Conservation (phyloP, 495 filamentous ascomycete species). For the Saxophila tyrrhenica region DNA sequence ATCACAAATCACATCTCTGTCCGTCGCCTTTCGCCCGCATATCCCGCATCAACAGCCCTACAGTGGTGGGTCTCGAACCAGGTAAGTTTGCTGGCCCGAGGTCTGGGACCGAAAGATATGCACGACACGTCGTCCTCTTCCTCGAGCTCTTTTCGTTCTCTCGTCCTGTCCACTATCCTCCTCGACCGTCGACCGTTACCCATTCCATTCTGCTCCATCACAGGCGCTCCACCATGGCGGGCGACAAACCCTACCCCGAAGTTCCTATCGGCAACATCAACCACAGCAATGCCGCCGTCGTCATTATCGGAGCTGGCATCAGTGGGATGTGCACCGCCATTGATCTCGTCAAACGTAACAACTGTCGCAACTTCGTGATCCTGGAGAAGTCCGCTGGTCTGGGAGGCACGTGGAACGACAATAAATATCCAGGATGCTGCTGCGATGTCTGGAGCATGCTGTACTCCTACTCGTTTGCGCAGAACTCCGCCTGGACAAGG, state of each 20-base stretch:
- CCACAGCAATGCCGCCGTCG: slow-evolving; percentile 37
- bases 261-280: slow-evolving; percentile 27
- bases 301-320: slow-evolving; percentile 46
- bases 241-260: slow-evolving; percentile 23
- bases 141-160: background rate
- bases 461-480: slow-evolving; percentile 59
- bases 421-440: slow-evolving; percentile 43
- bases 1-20: background rate
- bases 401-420: slow-evolving; percentile 47
- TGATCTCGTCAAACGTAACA: slow-evolving; percentile 42
- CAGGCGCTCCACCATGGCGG: background rate
- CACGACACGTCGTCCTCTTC: background rate
- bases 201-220: background rate
- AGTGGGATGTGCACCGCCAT: slow-evolving; percentile 47
- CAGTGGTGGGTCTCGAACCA: background rate
- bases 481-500: slow-evolving; percentile 51
- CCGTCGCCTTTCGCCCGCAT: no score
- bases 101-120: background rate
- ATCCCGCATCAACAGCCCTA: no score
- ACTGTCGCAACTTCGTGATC: slow-evolving; percentile 45
- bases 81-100: background rate
- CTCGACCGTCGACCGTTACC: no score
- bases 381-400: slow-evolving; percentile 42
- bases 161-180: background rate
- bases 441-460: slow-evolving; percentile 41